A percentile compares a stretch with the other conserved stretches of the same genome.
phyloP scores from a whole-genome alignment of 1,139 yeast genomes.

The Meyerozyma carpophila region DNA sequence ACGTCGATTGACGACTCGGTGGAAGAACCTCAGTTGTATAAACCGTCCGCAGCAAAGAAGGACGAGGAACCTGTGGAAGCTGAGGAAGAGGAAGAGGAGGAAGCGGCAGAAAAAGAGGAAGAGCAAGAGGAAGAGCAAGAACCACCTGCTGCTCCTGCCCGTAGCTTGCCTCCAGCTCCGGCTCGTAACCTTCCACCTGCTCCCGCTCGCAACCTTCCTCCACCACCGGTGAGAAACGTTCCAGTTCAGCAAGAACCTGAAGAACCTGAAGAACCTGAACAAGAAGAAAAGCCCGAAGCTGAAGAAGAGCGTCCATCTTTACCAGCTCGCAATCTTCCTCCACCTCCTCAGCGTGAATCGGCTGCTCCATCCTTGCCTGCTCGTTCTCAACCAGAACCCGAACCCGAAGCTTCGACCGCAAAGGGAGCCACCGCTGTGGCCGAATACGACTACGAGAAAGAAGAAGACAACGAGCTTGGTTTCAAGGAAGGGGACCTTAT shows the following conservation, averaged over 20 bases:
- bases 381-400: conserved; percentile 15
- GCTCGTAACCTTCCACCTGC: conserved; percentile 15
- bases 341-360: conserved; percentile 7
- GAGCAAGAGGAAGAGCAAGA: conserved; percentile 14
- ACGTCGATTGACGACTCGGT: conserved; percentile 4
- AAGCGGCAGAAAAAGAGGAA: conserved; percentile 11
- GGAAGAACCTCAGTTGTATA: conserved; percentile 4
- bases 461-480: conserved; percentile 69
- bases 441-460: conserved; percentile 63
- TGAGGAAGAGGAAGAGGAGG: conserved; percentile 10
- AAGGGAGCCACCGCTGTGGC: conserved; percentile 46
- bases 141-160: conserved; percentile 7
- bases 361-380: conserved; percentile 13
- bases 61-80: conserved; percentile 12
- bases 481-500: conserved; percentile 63
- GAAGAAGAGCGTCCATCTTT: conserved; percentile 9
- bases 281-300: conserved; percentile 10
- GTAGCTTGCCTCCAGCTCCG: conserved; percentile 9
- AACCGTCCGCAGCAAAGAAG: neutral
- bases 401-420: conserved; percentile 5
- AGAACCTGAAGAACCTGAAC: conserved; percentile 5
- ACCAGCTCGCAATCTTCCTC: conserved; percentile 10
- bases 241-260: conserved; percentile 15
- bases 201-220: conserved; percentile 11
- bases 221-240: conserved; percentile 19